These are phyloP conservation scores for Pelargonium fulgidum DNA, from an alignment of 441 rosid species.

Conservation along the genomic window DNA sequence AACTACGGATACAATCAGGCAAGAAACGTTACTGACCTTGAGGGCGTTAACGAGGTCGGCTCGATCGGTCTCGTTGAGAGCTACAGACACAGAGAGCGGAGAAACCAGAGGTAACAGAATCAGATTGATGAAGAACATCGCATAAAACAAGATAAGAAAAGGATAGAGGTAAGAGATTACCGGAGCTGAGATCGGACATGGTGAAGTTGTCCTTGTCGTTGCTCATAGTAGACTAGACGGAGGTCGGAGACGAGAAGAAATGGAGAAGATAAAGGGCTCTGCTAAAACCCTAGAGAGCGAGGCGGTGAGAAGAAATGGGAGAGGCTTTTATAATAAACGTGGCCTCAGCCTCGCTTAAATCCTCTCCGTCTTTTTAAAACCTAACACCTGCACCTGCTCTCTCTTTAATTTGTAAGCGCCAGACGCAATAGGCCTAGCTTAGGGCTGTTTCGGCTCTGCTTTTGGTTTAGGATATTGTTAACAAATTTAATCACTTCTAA, in stretches of 20 bases:
- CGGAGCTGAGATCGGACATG: constrained; percentile 61
- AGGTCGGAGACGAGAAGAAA: neutral
- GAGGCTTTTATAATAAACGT: constrained; percentile 22
- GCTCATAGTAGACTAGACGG: constrained; percentile 40
- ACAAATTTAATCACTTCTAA: no score
- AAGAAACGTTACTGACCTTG: constrained; percentile 36
- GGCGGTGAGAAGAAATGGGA: constrained; percentile 5
- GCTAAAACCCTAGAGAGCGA: constrained; percentile 4
- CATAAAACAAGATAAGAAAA: neutral
- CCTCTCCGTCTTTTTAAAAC: constrained; percentile 20
- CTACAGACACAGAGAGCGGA: constrained; percentile 23
- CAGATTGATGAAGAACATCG: neutral
- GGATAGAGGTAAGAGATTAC: constrained; percentile 23
- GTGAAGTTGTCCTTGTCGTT: constrained; percentile 47
- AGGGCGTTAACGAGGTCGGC: constrained; percentile 64
- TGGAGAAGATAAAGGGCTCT: constrained; percentile 14
- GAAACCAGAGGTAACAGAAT: constrained; percentile 1
- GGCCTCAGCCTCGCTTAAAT: constrained; percentile 14
- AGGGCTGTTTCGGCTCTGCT: no score
- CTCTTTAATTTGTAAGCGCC: constrained; percentile 1
- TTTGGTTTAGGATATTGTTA: no score
- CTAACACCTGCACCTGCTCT: neutral
- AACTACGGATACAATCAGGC: no score
- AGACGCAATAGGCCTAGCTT: no score
- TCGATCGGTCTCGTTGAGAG: constrained; percentile 57